These are phyloP conservation scores for Malassezia nana DNA, from an alignment of 1,284 basidiomycete genomes.

Conservation along the genomic window DNA sequence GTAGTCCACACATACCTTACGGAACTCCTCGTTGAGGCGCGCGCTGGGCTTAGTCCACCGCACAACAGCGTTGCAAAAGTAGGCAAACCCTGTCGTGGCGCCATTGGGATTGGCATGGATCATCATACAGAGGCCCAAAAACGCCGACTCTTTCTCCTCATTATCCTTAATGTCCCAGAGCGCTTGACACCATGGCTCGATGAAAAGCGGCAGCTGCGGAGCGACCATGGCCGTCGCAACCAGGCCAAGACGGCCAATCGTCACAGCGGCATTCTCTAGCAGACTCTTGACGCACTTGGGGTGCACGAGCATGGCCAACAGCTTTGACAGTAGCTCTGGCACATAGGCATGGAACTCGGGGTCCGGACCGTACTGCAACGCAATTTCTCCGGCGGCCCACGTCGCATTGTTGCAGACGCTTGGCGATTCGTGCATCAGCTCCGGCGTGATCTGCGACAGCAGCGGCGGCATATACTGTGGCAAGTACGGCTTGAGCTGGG, in stretches of 20 bases:
- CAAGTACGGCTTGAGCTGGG: slow-evolving; percentile 65
- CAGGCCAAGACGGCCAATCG: slow-evolving; percentile 90
- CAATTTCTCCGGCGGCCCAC: slow-evolving; percentile 96
- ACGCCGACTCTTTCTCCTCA: slow-evolving; percentile 99
- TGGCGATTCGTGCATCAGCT: slow-evolving; percentile 80
- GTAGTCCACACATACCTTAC: slow-evolving; percentile 42
- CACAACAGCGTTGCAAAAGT: slow-evolving; percentile 48
- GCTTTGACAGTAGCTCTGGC: slow-evolving; percentile 65
- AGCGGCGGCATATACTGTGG: slow-evolving; percentile 80
- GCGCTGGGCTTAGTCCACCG: slow-evolving; percentile 41
- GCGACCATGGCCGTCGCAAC: slow-evolving; percentile 82
- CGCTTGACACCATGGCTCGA: slow-evolving; percentile 91
- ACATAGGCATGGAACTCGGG: slow-evolving; percentile 39
- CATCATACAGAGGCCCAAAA: slow-evolving; percentile 90
- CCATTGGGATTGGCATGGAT: slow-evolving; percentile 76
- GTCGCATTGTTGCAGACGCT: slow-evolving; percentile 99
- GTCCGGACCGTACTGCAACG: slow-evolving; percentile 53
- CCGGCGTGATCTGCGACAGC: slow-evolving; percentile 77
- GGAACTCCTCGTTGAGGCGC: slow-evolving; percentile 37
- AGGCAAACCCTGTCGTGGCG: slow-evolving; percentile 41
- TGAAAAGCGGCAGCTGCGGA: slow-evolving; percentile 78
- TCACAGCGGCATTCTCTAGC: slow-evolving; percentile 96
- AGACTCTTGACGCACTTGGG: slow-evolving; percentile 84
- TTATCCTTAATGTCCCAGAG: slow-evolving; percentile 98
- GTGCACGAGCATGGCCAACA: slow-evolving; percentile 82